Conservation (phyloP, 495 filamentous ascomycete species). For the Sabuloglossum arenarium region DNA sequence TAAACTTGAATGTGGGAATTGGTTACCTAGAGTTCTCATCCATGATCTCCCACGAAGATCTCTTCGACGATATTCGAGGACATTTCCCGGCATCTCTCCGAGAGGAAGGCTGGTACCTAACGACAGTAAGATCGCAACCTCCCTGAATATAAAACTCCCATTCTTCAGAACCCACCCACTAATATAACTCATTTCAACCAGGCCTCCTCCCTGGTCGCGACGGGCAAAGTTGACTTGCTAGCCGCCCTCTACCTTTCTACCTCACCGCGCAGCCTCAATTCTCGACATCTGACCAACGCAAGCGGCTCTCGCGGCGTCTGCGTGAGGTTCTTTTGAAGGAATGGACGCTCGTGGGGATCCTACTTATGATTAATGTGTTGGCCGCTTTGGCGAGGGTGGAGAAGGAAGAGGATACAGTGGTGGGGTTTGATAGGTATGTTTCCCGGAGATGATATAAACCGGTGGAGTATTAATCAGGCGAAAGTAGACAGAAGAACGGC, state of each 20-base stretch:
- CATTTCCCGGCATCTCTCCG: neutral
- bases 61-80: neutral
- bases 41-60: neutral
- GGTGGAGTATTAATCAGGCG: no score
- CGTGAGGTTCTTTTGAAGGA: slow-evolving; percentile 12
- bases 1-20: no score
- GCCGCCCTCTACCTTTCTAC: slow-evolving; percentile 8
- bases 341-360: slow-evolving; percentile 12
- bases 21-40: neutral
- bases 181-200: neutral
- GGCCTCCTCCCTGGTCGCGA: slow-evolving; percentile 10
- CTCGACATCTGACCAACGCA: slow-evolving; percentile 1
- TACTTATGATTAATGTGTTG: slow-evolving; percentile 8
- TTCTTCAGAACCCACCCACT: neutral
- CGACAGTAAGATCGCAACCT: slow-evolving; percentile 6
- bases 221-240: slow-evolving; percentile 1
- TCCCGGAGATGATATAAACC: neutral
- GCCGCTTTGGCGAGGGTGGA: slow-evolving; percentile 9
- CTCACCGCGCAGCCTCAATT: slow-evolving; percentile 1
- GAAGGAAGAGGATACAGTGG: slow-evolving; percentile 4
- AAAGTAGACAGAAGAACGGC: neutral
- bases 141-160: no score
- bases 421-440: neutral
- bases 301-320: slow-evolving; percentile 6
- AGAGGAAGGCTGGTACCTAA: slow-evolving; percentile 10